Base-by-base conservation (phyloP, 2,329 filamentous ascomycete genomes). In the Phialophora chinensis region DNA sequence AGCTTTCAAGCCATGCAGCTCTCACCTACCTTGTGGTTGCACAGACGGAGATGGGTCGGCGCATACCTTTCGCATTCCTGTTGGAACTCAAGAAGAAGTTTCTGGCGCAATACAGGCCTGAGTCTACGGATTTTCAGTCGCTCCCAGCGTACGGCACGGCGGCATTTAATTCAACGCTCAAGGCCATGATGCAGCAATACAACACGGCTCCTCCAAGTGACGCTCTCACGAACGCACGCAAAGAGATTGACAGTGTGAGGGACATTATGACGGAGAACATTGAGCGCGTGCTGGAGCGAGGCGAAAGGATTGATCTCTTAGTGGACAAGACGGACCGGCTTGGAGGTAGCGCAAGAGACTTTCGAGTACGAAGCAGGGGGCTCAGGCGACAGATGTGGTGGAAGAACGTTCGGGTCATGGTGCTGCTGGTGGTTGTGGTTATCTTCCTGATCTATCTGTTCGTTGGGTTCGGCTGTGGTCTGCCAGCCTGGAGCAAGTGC, bases 401-500 rank as follows among this genome's bases (percentile, higher is more conserved):
- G 94, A 98, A 98, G 88, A 98, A 99, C 78, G 86, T 96, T 54
- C 96, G 96, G 82, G 81, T 99, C 72, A 97, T 98, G 93, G 89
- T 87, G 6, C 79, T 99, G 73, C 75, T 97, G 53, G 92, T 93
- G 1, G 79, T 95, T 35, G 83, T 85, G 33, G 75, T 84, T 25
- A 77, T 91, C 8, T 91, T 91, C 74, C 79, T 91, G 78, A 74
- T 91, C 3, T 92, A 91, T 75, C 74, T 92, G 12, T 87, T 91
- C 72, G 84, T 91, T 25, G 90, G 90, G 0, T 88, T 91, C 78
- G 89, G 88, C 4, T 92, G 90, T 76, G 90, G 90, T 6, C 75
- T 92, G 68, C 90, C 90, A 62, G 86, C 76, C 49, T 82, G 80
- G 80, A 75, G 78, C 20, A 79, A 73, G 62, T 82, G 80, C 72